Base-by-base conservation (phyloP, 2,329 filamentous ascomycete genomes). In the Aspergillus tamarii region DNA sequence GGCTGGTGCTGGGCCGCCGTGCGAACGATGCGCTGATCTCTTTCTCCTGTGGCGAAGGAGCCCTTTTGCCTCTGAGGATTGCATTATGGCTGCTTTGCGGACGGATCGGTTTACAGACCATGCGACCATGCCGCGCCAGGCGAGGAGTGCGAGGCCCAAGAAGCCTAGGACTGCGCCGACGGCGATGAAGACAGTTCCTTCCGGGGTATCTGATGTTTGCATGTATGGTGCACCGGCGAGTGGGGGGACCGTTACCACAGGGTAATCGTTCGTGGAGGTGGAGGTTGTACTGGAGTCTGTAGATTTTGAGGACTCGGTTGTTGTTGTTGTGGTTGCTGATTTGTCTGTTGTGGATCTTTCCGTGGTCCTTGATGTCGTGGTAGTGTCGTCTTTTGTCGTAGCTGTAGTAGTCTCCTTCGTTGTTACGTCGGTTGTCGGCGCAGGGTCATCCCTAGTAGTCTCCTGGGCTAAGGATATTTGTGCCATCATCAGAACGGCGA, bases 141-240 rank as follows among this genome's bases (percentile, higher is more conserved):
- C 84, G 14, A 99, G 84, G 52, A 98, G 87, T n/a, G 88, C 89
- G 10, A 93, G 82, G 12, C 89, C 92, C 67, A 97, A 87, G 68
- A 93, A 90, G 19, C 92, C 95, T 8, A 99, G 86, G 32, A 93
- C 90, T 30, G 93, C 91, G 53, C 95, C 95, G 1, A 98, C 95
- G 26, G 89, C 91, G 72, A 99, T 99, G 81, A 99, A 99, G 64
- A 99, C 91, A 4, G 94, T 97, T 60, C 95, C 95, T 73, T 98
- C 91, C 2, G 95, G 95, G 12, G 94, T 84, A 59, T 81, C 89
- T 0, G 93, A 96, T 72, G 90, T 89, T 74, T 94, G 90, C 92
- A 98, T 97, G 76, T 92, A 99, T 19, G 94, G 93, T 6, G 95
- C 95, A 73, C 90, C 87, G 45, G 87, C 84, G 3, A 92, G 97